These are phyloP conservation scores for Phytophthora kernoviae DNA, from an alignment of 352 stramenopile genomes.

Conservation along the genomic window DNA sequence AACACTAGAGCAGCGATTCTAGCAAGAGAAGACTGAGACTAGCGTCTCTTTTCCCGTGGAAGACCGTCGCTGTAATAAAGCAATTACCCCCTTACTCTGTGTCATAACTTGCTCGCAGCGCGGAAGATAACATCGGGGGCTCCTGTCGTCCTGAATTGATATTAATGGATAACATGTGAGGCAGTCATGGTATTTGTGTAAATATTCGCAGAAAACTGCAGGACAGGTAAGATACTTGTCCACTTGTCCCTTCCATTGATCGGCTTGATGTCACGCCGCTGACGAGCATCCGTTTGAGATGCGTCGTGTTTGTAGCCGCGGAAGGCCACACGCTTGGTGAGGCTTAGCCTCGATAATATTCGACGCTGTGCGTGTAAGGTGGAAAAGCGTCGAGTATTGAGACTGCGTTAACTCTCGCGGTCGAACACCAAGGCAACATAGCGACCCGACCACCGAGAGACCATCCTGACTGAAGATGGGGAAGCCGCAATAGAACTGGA, in stretches of 20 bases:
- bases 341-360: constrained; percentile 18
- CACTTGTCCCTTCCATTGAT: neutral
- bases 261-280: neutral
- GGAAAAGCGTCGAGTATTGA: constrained; percentile 34
- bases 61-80: constrained; percentile 33
- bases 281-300: neutral
- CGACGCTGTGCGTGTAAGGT: constrained; percentile 26
- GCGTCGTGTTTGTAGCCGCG: constrained; percentile 3
- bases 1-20: constrained; percentile 6
- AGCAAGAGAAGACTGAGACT: constrained; percentile 27
- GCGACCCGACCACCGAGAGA: constrained; percentile 26
- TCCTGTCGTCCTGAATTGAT: too few species aligned
- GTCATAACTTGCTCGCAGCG: neutral
- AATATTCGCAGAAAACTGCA: too few species aligned
- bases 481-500: constrained; percentile 64
- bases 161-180: too few species aligned
- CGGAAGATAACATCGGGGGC: neutral
- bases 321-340: constrained; percentile 3
- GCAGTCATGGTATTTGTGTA: too few species aligned
- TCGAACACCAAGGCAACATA: constrained; percentile 32
- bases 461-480: constrained; percentile 31
- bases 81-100: constrained; percentile 4
- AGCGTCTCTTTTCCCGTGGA: constrained; percentile 19
- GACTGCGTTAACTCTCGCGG: constrained; percentile 32
- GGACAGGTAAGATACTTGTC: neutral